Evolutionary conservation across 2,329 filamentous ascomycete genomes (phyloP).

Genomic region (Sporothrix variecibatus): DNA sequence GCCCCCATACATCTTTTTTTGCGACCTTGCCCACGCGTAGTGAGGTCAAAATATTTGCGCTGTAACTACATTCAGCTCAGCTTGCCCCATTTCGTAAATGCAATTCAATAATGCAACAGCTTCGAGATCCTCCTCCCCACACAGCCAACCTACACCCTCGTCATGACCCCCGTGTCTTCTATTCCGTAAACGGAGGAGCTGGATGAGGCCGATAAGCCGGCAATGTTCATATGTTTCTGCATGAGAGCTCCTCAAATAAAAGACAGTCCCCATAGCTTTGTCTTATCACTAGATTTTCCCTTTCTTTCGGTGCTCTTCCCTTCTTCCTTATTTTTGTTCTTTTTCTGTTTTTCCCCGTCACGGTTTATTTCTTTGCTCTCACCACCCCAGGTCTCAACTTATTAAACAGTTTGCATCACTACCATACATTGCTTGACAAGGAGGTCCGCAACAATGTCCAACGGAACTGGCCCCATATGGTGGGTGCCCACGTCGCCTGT

Average conservation of each 20-base stretch:
- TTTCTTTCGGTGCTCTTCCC: not conserved
- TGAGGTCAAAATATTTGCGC: not conserved
- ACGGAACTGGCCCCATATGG: slow-evolving; percentile 16
- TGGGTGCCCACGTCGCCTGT: slow-evolving; percentile 22
- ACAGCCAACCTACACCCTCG: not conserved
- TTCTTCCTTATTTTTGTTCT: not conserved
- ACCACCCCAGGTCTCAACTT: not conserved
- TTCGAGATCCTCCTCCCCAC: not conserved
- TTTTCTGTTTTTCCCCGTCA: too few relatives aligned
- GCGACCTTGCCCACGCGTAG: not conserved
- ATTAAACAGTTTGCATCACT: not conserved
- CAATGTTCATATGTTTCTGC: not conserved
- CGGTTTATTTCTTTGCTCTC: too few relatives aligned
- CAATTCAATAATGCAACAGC: not conserved
- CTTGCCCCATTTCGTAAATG: not conserved
- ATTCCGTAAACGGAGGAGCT: not conserved
- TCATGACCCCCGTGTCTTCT: not conserved
- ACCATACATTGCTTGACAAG: not conserved
- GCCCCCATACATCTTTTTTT: not conserved
- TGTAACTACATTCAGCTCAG: not conserved
- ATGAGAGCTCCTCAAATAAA: not conserved
- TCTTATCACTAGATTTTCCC: not conserved
- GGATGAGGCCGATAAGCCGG: not conserved
- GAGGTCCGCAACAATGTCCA: slow-evolving; percentile 2
- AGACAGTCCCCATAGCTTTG: not conserved